Base-by-base conservation (phyloP, 1,284 basidiomycete genomes). In the Ustilago xerochloae region DNA sequence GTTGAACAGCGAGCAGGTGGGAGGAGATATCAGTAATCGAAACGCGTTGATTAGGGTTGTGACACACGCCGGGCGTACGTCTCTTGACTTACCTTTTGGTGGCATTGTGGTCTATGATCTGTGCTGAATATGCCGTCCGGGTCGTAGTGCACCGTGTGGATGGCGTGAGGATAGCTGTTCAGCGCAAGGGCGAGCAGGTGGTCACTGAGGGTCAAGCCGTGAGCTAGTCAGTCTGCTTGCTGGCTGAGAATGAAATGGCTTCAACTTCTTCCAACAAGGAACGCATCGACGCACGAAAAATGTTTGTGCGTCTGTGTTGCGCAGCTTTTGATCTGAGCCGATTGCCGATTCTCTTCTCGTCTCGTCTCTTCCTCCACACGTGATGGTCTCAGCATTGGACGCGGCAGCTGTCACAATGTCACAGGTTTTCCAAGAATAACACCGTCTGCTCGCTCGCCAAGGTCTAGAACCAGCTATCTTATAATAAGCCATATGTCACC, bases 321-420 rank as follows among this genome's bases (percentile, higher is more conserved):
- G 29, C 35, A 47, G 48, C 49, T n/a, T 62, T 58, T 54, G 65
- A 66, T 66, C 38, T 48, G 48, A 4, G n/a, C 8, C 28, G 26
- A 29, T n/a, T n/a, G n/a, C n/a, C n/a, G n/a, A n/a, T n/a, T n/a
- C n/a, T n/a, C n/a, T n/a, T n/a, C n/a, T n/a, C n/a, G n/a, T n/a
- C n/a, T n/a, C 41, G 24, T 18, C 16, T 26, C 13, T 33, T 38
- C 51, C 61, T 69, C 66, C 66, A 69, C 66, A 69, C 61, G 66
- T 69, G 66, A 69, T 54, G 66, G 20, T 20, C 24, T 46, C 26
- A 1, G 30, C 33, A n/a, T 20, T 4, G 46, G n/a, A 61, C 63
- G 63, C 52, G 57, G 48, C 13, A 9, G 18, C 43, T 46, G 35
- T 36, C 22, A 33, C 38, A 45, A 32, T 28, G 10, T 43, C 45